Evolutionary conservation across 1,284 basidiomycete genomes (phyloP).

Genomic region (Gomphus bonarii): DNA sequence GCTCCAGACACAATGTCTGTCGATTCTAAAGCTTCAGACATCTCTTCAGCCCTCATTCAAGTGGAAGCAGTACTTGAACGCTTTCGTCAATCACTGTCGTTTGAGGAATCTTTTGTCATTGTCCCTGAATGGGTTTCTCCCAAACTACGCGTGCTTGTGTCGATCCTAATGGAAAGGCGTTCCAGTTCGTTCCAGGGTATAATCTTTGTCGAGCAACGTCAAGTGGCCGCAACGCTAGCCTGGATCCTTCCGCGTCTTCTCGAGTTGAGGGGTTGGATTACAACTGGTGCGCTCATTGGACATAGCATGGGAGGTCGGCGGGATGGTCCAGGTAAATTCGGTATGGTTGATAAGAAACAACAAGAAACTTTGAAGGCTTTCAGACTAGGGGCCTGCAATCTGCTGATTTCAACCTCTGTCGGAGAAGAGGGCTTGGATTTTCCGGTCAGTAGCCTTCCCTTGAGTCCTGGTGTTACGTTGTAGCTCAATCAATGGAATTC

Average conservation of each 20-base stretch:
- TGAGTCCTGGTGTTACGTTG: not conserved
- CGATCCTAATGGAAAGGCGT: slow-evolving; percentile 47
- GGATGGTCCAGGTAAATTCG: slow-evolving; percentile 28
- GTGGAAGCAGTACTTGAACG: slow-evolving; percentile 3
- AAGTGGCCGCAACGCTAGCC: slow-evolving; percentile 62
- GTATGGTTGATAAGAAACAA: slow-evolving; percentile 43
- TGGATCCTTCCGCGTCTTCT: slow-evolving; percentile 51
- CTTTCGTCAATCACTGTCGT: not conserved
- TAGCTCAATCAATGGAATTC: not conserved
- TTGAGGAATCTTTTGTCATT: slow-evolving; percentile 19
- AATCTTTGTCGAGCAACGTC: slow-evolving; percentile 75
- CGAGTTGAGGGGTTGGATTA: slow-evolving; percentile 43
- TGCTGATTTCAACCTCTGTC: slow-evolving; percentile 74
- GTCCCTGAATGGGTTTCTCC: slow-evolving; percentile 58
- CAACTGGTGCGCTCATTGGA: slow-evolving; percentile 59
- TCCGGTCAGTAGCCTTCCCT: slow-evolving; percentile 35
- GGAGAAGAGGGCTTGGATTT: slow-evolving; percentile 87
- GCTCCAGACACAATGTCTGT: not conserved
- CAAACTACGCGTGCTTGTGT: slow-evolving; percentile 53
- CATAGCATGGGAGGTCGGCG: slow-evolving; percentile 34
- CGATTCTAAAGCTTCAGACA: not conserved
- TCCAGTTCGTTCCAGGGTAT: slow-evolving; percentile 62
- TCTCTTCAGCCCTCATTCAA: not conserved
- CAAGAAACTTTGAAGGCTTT: slow-evolving; percentile 54
- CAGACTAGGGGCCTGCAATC: slow-evolving; percentile 52